Base-by-base conservation (phyloP, 768 basidiomycete genomes). In the Kondoa malvinella region DNA sequence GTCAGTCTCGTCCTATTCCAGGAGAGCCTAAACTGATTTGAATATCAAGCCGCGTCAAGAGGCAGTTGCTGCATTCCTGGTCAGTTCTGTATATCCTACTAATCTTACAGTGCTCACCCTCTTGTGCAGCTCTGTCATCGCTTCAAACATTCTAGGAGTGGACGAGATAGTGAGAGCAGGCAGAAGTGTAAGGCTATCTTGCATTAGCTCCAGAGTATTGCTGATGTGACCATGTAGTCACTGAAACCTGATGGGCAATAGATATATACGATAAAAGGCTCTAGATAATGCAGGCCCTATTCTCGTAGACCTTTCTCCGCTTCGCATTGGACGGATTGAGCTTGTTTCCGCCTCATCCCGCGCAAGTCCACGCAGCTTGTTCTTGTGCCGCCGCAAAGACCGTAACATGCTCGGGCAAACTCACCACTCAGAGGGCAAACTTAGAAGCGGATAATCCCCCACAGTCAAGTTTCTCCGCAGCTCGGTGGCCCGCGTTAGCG, bases 41-140 rank as follows among this genome's bases (percentile, higher is more conserved):
- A n/a, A n/a, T n/a, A n/a, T n/a, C n/a, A n/a, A n/a, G n/a, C n/a
- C 82, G 95, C 72, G 95, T 99, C 69, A 99, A 99, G 81, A 82
- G 94, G 69, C 95, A 99, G 76, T 95, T 99, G 91, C 79, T 99
- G 59, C 92, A 96, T 76, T 94, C 91, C 75, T 89, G 89, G 91
- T 92, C 73, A 76, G 85, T 79, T 25, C 33, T 34, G 69, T 66
- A 57, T 29, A 67, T 8, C 61, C 57, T 65, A 70, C 33, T 26
- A 33, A 15, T 29, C 15, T 33, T 26, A 17, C n/a, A 67, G 27
- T 56, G n/a, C n/a, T n/a, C n/a, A 25, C 25, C 8, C 26, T 21
- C 16, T 64, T 2, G 27, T 14, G 27, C 34, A 50, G 40, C 40
- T 8, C 40, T 50, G 40, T 50, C 12, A 50, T 50, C 21, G 40